phyloP scores from a whole-genome alignment of 2,329 filamentous ascomycete species.

The Fusarium subglutinans region DNA sequence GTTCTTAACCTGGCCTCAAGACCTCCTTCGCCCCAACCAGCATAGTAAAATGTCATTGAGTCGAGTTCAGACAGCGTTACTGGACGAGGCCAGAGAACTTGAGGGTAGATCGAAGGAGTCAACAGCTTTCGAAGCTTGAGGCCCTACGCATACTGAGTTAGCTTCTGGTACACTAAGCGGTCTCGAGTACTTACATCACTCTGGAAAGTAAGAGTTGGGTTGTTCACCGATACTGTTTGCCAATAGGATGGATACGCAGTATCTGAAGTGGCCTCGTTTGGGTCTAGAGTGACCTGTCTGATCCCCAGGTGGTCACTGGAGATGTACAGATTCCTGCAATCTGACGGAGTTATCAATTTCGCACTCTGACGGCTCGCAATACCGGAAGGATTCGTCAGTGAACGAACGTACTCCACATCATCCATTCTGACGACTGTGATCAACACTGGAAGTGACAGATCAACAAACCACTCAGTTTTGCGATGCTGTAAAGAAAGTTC shows the following conservation, averaged over 20 bases:
- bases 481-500: neutral
- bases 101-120: neutral
- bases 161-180: fast-evolving
- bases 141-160: neutral
- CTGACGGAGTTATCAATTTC: neutral
- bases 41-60: neutral
- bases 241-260: neutral
- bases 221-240: neutral
- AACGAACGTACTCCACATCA: slow-evolving; percentile 4
- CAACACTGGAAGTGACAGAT: neutral
- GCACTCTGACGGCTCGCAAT: neutral
- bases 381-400: neutral
- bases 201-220: neutral
- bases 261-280: neutral
- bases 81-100: neutral
- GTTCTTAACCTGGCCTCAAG: neutral
- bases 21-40: slow-evolving; percentile 14
- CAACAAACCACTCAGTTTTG: neutral
- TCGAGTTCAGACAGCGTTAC: neutral
- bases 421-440: slow-evolving; percentile 4
- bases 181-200: slow-evolving; percentile 1
- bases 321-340: neutral
- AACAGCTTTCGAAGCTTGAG: neutral
- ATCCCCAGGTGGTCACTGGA: slow-evolving; percentile 18
- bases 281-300: neutral